A percentile compares a stretch with the other conserved stretches of the same genome.
Evolutionary conservation across 2,329 filamentous ascomycete genomes (phyloP).

Genomic region (Alternaria dauci): DNA sequence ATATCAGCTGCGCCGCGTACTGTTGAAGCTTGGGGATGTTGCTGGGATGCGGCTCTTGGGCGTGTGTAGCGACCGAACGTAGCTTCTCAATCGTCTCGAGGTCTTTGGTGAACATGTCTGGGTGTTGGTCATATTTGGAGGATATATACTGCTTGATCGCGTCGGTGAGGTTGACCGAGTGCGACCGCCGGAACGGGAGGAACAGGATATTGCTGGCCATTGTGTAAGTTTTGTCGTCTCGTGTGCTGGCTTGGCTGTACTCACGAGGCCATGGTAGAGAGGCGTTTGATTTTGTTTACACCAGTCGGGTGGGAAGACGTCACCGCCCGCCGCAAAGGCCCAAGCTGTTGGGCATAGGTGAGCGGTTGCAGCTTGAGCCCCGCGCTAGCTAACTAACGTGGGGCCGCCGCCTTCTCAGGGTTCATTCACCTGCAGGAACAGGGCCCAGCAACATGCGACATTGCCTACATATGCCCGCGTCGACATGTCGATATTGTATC

Average conservation of each 20-base stretch:
- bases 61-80: constrained; percentile 84
- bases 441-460: constrained; percentile 5
- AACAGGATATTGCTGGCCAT: constrained; percentile 69
- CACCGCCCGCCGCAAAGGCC: constrained; percentile 21
- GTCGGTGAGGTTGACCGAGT: constrained; percentile 77
- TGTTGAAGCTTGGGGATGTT: constrained; percentile 87
- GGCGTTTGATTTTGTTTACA: constrained; percentile 27
- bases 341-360: constrained; percentile 21
- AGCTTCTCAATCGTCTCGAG: constrained; percentile 85
- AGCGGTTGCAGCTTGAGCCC: constrained; percentile 13
- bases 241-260: constrained; percentile 2
- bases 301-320: constrained; percentile 32
- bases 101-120: constrained; percentile 93
- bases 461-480: not conserved
- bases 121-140: constrained; percentile 97
- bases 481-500: not conserved
- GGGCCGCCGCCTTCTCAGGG: constrained; percentile 12
- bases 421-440: constrained; percentile 17
- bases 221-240: not conserved
- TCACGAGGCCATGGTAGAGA: constrained; percentile 39
- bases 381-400: constrained; percentile 20
- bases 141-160: constrained; percentile 96
- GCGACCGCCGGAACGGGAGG: constrained; percentile 87
- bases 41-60: constrained; percentile 85
- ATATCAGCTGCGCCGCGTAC: constrained; percentile 91